These are phyloP conservation scores for Alternaria triticina DNA, from an alignment of 2,329 filamentous ascomycete genomes.

Conservation along the genomic window DNA sequence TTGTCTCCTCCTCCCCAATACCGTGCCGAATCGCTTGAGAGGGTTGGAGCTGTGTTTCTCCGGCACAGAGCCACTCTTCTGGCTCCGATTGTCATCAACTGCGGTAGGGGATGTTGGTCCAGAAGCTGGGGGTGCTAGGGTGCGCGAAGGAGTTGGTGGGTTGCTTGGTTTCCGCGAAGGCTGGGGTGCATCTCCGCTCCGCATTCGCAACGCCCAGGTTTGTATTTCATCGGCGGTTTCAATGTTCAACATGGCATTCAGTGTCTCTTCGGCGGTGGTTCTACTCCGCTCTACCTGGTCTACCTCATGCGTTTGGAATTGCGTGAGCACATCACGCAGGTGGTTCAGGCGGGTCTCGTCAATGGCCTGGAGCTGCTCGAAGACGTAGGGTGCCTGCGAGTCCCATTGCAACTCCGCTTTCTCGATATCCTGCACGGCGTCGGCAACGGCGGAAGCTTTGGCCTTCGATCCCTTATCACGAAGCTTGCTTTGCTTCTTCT, in stretches of 20 bases:
- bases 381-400: conserved; percentile 91
- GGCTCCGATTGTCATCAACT: conserved; percentile 62
- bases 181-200: conserved; percentile 46
- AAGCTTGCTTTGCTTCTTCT: conserved; percentile 85
- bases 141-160: conserved; percentile 39
- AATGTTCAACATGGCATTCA: conserved; percentile 84
- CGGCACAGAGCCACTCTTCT: conserved; percentile 57
- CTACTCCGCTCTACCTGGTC: conserved; percentile 82
- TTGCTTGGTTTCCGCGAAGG: conserved; percentile 42
- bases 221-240: conserved; percentile 87
- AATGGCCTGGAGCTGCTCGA: conserved; percentile 87
- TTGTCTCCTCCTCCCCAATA: conserved; percentile 46
- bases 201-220: conserved; percentile 64
- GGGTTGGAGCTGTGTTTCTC: conserved; percentile 48
- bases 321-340: conserved; percentile 87
- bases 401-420: conserved; percentile 87
- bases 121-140: conserved; percentile 41
- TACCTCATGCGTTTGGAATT: conserved; percentile 89
- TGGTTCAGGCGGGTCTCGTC: conserved; percentile 91
- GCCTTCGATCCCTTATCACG: conserved; percentile 78
- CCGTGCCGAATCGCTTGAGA: conserved; percentile 51
- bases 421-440: conserved; percentile 75
- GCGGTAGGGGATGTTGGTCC: conserved; percentile 40
- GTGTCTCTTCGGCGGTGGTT: conserved; percentile 75
- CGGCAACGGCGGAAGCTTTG: conserved; percentile 77